Conservation (phyloP, 2,329 filamentous ascomycete species). For the Neodidymelliopsis sp. region DNA sequence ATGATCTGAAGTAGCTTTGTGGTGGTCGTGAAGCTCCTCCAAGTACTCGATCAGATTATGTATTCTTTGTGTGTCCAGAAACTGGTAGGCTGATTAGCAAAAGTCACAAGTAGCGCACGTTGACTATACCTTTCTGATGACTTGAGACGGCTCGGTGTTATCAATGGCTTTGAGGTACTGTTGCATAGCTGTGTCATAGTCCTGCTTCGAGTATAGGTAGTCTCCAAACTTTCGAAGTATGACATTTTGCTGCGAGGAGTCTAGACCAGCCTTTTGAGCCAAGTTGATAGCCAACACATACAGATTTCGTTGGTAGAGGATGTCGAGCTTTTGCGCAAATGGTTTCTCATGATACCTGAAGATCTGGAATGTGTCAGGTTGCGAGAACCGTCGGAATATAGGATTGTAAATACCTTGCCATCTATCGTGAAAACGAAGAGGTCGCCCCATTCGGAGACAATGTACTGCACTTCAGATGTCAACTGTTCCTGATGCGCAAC, state of each 20-base stretch:
- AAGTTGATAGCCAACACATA: constrained; percentile 92
- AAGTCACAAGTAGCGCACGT: too few relatives aligned
- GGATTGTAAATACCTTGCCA: constrained; percentile 73
- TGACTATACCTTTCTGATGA: constrained; percentile 79
- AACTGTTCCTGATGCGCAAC: constrained; percentile 89
- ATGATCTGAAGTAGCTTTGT: constrained; percentile 92
- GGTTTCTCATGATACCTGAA: constrained; percentile 90
- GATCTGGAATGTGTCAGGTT: constrained; percentile 61
- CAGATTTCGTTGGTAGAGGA: constrained; percentile 92
- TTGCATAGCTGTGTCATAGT: constrained; percentile 98
- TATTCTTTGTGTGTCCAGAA: constrained; percentile 95
- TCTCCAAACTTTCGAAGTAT: constrained; percentile 96
- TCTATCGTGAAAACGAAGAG: constrained; percentile 90
- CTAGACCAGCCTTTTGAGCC: constrained; percentile 86
- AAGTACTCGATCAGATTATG: constrained; percentile 97
- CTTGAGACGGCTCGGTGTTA: constrained; percentile 93
- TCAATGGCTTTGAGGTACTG: constrained; percentile 97
- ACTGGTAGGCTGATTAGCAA: constrained; percentile 59
- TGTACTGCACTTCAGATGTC: constrained; percentile 76
- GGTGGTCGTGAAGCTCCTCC: constrained; percentile 93
- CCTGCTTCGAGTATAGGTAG: constrained; percentile 90
- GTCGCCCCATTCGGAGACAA: constrained; percentile 90
- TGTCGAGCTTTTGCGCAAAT: constrained; percentile 88
- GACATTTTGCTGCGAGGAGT: constrained; percentile 80
- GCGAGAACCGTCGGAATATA: not conserved